phyloP scores from a whole-genome alignment of 208 protist species.

The Phytomonas serpens region DNA sequence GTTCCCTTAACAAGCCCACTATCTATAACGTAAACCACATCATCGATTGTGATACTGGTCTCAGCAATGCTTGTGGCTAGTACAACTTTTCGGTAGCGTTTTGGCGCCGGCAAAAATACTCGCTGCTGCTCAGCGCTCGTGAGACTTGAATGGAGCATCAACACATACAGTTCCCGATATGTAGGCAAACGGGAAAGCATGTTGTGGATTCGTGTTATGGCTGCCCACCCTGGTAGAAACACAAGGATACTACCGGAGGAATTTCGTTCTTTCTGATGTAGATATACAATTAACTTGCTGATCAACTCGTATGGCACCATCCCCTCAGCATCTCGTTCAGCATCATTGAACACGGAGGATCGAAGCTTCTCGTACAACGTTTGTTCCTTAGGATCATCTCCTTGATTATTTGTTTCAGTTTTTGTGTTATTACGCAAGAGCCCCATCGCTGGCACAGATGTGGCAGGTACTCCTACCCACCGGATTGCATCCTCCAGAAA shows the following conservation, averaged over 20 bases:
- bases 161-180: conserved; percentile 52
- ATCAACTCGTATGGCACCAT: conserved; percentile 70
- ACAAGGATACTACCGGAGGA: conserved; percentile 71
- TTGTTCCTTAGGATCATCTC: conserved; percentile 8
- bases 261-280: conserved; percentile 36
- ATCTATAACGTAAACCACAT: conserved; percentile 95
- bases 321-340: conserved; percentile 42
- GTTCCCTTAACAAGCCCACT: conserved; percentile 90
- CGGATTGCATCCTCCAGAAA: conserved; percentile 81
- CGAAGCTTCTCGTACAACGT: conserved; percentile 51
- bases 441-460: conserved; percentile 27
- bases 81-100: conserved; percentile 85
- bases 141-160: conserved; percentile 90
- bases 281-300: conserved; percentile 45
- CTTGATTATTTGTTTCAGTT: background rate
- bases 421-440: conserved; percentile 12
- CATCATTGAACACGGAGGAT: conserved; percentile 37
- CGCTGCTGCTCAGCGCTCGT: conserved; percentile 80
- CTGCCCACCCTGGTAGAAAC: conserved; percentile 86
- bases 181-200: conserved; percentile 36
- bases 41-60: conserved; percentile 95
- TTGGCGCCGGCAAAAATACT: conserved; percentile 84
- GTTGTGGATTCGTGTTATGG: conserved; percentile 62
- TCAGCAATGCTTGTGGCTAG: conserved; percentile 96
- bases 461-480: conserved; percentile 27